These are phyloP conservation scores for Claviceps fusiformis DNA, from an alignment of 2,329 filamentous ascomycete species.

Conservation along the genomic window DNA sequence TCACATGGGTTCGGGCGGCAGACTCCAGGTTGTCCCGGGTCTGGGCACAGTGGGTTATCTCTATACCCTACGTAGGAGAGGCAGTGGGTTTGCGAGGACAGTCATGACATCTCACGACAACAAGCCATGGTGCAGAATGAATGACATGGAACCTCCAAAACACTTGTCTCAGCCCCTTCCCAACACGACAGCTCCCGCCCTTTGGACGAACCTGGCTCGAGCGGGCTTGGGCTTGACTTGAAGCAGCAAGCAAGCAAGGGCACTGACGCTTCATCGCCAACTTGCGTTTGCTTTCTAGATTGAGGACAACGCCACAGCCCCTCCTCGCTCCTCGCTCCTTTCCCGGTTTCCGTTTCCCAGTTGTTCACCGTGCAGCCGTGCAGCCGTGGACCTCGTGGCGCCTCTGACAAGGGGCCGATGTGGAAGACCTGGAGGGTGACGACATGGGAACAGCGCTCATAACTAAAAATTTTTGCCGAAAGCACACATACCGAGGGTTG, in stretches of 20 bases:
- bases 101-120: background rate
- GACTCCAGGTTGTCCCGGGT: too few relatives aligned
- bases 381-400: background rate
- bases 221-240: conserved; percentile 1
- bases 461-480: background rate
- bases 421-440: background rate
- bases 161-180: conserved; percentile 2
- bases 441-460: background rate
- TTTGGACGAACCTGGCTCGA: conserved; percentile 5
- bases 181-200: background rate
- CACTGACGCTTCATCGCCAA: background rate
- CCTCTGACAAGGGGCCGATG: background rate
- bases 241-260: background rate
- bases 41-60: too few relatives aligned
- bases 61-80: background rate
- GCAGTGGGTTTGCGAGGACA: background rate
- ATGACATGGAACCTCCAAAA: background rate
- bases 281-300: background rate
- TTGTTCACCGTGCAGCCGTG: background rate
- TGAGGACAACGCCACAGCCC: background rate
- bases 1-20: background rate
- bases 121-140: background rate
- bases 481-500: background rate
- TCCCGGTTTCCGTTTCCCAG: background rate
- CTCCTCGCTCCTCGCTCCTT: background rate